Evolutionary conservation across 768 basidiomycete genomes (phyloP).

Genomic region (Tephrocybe sp.): DNA sequence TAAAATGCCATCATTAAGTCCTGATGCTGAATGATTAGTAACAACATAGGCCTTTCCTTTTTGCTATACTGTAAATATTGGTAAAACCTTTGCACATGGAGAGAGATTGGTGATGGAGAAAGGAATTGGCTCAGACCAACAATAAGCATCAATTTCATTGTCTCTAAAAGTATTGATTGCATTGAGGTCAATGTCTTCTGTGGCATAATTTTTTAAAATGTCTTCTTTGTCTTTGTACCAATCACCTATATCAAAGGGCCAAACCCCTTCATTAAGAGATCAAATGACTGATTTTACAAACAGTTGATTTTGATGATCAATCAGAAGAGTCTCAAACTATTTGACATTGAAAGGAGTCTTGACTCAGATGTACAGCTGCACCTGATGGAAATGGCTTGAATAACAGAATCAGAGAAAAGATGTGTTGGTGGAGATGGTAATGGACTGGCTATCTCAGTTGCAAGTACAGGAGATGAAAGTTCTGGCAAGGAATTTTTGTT

Average conservation of each 20-base stretch:
- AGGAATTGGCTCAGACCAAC: slow-evolving; percentile 12
- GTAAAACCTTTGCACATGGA: slow-evolving; percentile 27
- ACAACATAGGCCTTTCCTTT: slow-evolving; percentile 24
- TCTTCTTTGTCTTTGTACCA: background rate
- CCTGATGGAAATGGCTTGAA: background rate
- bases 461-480: slow-evolving; percentile 10
- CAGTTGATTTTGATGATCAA: slow-evolving; percentile 8
- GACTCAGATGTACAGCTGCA: background rate
- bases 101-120: background rate
- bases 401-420: slow-evolving; percentile 5
- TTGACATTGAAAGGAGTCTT: slow-evolving; percentile 7
- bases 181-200: background rate
- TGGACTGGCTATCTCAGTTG: slow-evolving; percentile 11
- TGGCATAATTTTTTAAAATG: background rate
- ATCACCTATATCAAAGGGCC: slow-evolving; percentile 3
- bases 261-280: slow-evolving; percentile 6
- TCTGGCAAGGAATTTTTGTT: no score
- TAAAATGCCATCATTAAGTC: slow-evolving; percentile 12
- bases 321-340: slow-evolving; percentile 1
- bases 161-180: slow-evolving; percentile 8
- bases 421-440: slow-evolving; percentile 14
- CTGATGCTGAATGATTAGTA: slow-evolving; percentile 25
- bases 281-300: slow-evolving; percentile 10
- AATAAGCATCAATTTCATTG: background rate
- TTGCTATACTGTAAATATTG: slow-evolving; percentile 27